A percentile compares a stretch with the other conserved stretches of the same genome.
phyloP scores from a whole-genome alignment of 2,329 filamentous ascomycete species.

The Exophiala sideris region DNA sequence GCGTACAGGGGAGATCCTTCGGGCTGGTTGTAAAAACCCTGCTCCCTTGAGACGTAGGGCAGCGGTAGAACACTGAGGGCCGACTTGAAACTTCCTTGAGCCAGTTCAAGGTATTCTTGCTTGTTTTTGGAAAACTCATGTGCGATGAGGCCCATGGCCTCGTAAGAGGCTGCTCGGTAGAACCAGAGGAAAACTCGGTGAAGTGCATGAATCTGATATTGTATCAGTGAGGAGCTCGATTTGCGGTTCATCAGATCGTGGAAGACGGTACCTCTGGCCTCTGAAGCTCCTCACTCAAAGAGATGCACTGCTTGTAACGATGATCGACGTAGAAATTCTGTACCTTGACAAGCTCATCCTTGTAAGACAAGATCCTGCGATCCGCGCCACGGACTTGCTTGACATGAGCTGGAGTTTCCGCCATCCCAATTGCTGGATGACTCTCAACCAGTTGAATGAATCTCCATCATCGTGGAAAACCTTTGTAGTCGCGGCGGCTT shows the following conservation, averaged over 20 bases:
- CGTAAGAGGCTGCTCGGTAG: slow-evolving; percentile 27
- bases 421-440: background rate
- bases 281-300: slow-evolving; percentile 21
- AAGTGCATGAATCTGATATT: slow-evolving; percentile 22
- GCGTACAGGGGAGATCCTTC: slow-evolving; percentile 8
- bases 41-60: slow-evolving; percentile 15
- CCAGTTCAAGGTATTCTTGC: slow-evolving; percentile 21
- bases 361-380: slow-evolving; percentile 10
- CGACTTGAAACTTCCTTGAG: slow-evolving; percentile 21
- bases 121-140: slow-evolving; percentile 27
- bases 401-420: slow-evolving; percentile 4
- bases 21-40: slow-evolving; percentile 11
- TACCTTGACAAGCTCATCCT: slow-evolving; percentile 16
- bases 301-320: slow-evolving; percentile 24
- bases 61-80: slow-evolving; percentile 21
- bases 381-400: background rate
- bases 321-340: slow-evolving; percentile 17
- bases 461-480: background rate
- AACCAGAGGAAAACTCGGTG: slow-evolving; percentile 27
- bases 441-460: background rate
- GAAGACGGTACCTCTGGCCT: slow-evolving; percentile 7
- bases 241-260: too few relatives aligned
- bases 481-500: background rate
- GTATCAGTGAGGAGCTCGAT: background rate
- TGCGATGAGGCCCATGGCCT: slow-evolving; percentile 25